Conservation (phyloP, 345 rosid genomes). For the Adansonia digitata region DNA sequence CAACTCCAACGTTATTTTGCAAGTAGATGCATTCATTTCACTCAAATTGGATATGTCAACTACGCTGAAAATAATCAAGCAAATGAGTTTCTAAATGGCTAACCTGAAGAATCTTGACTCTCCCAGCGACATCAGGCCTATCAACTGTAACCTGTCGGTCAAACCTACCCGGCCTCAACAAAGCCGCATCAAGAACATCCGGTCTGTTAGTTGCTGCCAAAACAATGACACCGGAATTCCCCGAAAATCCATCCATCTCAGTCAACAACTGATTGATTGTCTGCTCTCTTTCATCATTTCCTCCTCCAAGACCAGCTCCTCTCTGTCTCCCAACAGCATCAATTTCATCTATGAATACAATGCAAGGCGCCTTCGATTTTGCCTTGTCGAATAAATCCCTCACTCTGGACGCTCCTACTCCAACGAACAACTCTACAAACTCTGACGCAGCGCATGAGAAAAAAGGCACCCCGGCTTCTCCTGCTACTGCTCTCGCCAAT, state of each 20-base stretch:
- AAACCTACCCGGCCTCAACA: slow-evolving; percentile 87
- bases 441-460: slow-evolving; percentile 79
- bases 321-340: slow-evolving; percentile 93
- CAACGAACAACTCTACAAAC: slow-evolving; percentile 81
- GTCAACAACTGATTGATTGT: slow-evolving; percentile 79
- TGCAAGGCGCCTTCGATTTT: slow-evolving; percentile 72
- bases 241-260: slow-evolving; percentile 91
- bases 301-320: slow-evolving; percentile 94
- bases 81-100: background rate
- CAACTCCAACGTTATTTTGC: background rate
- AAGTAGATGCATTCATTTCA: background rate
- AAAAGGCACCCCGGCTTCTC: slow-evolving; percentile 85
- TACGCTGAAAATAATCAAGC: background rate
- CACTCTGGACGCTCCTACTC: slow-evolving; percentile 87
- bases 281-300: slow-evolving; percentile 92
- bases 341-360: slow-evolving; percentile 87
- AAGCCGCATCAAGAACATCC: slow-evolving; percentile 75
- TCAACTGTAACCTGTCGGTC: slow-evolving; percentile 87
- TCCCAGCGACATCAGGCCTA: slow-evolving; percentile 91
- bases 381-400: slow-evolving; percentile 88
- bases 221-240: slow-evolving; percentile 85
- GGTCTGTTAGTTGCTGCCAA: slow-evolving; percentile 90
- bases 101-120: slow-evolving; percentile 90
- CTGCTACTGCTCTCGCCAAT: slow-evolving; percentile 79
- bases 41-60: background rate